phyloP scores from a whole-genome alignment of 345 rosid genomes.

The Iberis pinnata region DNA sequence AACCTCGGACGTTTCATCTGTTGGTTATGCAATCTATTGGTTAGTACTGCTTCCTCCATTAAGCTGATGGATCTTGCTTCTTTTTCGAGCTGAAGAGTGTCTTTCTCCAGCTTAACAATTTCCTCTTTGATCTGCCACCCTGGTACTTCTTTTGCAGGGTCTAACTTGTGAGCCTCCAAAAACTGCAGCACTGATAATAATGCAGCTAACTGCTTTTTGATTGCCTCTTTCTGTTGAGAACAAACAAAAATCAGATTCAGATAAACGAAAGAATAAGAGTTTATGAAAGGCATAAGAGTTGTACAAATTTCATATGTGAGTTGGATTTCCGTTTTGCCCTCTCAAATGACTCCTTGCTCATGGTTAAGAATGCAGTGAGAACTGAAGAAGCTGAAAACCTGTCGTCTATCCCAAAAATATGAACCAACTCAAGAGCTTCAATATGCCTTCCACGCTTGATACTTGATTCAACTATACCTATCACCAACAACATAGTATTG shows the following conservation, averaged over 20 bases:
- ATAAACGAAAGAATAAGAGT: background rate
- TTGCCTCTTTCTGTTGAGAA: constrained; percentile 45
- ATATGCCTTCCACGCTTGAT: constrained; percentile 44
- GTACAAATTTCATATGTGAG: constrained; percentile 37
- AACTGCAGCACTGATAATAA: constrained; percentile 44
- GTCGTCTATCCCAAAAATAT: constrained; percentile 49
- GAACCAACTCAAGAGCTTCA: constrained; percentile 59
- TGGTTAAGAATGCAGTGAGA: constrained; percentile 44
- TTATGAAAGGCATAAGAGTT: constrained; percentile 5
- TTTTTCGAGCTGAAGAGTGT: constrained; percentile 37
- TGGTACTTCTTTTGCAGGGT: constrained; percentile 42
- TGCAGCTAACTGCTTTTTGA: constrained; percentile 39
- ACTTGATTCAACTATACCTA: constrained; percentile 51
- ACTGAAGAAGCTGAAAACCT: constrained; percentile 46
- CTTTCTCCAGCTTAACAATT: constrained; percentile 45
- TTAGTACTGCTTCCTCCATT: constrained; percentile 32
- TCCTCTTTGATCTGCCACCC: constrained; percentile 49
- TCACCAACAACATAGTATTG: constrained; percentile 11
- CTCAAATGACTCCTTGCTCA: constrained; percentile 42
- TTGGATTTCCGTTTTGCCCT: constrained; percentile 36
- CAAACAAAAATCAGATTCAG: constrained; percentile 14
- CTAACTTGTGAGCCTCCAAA: constrained; percentile 48
- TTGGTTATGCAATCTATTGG: constrained; percentile 31
- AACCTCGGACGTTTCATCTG: constrained; percentile 45
- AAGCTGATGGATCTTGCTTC: constrained; percentile 39